Conservation (phyloP, 768 basidiomycete species). For the Dioszegia hungarica region DNA sequence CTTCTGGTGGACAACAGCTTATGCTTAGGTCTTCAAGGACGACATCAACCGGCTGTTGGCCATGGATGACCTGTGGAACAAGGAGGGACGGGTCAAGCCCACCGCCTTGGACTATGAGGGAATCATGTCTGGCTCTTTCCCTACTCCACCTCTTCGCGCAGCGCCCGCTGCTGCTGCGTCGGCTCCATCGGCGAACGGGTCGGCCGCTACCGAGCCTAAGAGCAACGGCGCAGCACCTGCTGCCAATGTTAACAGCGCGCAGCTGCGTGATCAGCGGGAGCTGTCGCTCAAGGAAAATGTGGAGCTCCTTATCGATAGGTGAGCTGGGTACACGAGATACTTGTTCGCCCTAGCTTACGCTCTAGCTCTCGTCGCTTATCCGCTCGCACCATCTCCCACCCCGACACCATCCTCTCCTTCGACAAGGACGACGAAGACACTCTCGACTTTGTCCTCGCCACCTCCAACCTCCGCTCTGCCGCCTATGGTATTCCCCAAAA, state of each 20-base stretch:
- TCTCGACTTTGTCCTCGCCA: constrained; percentile 91
- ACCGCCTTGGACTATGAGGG: constrained; percentile 73
- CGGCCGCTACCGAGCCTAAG: constrained; percentile 25
- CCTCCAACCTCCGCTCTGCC: constrained; percentile 83
- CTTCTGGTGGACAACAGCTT: not conserved
- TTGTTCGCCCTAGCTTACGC: not conserved
- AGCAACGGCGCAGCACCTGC: constrained; percentile 25
- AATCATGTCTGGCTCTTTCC: constrained; percentile 65
- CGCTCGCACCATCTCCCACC: constrained; percentile 57
- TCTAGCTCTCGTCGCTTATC: constrained; percentile 75
- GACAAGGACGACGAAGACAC: constrained; percentile 99
- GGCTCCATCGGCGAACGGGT: constrained; percentile 7
- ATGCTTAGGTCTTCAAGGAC: constrained; percentile 71
- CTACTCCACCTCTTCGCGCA: constrained; percentile 47
- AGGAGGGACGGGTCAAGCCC: constrained; percentile 68
- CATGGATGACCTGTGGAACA: constrained; percentile 97
- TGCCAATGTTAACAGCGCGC: constrained; percentile 8
- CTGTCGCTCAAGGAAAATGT: constrained; percentile 75
- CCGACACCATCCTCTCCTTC: constrained; percentile 58
- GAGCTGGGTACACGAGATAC: constrained; percentile 11
- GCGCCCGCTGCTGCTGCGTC: constrained; percentile 19
- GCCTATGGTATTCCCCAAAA: constrained; percentile 85
- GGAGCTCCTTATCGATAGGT: constrained; percentile 81
- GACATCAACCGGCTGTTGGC: constrained; percentile 83
- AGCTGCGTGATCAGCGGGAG: constrained; percentile 74